Evolutionary conservation across 2,329 filamentous ascomycete species (phyloP), one percentile per base, ranked within the genome.

Genomic region (Alternaria conjuncta): DNA sequence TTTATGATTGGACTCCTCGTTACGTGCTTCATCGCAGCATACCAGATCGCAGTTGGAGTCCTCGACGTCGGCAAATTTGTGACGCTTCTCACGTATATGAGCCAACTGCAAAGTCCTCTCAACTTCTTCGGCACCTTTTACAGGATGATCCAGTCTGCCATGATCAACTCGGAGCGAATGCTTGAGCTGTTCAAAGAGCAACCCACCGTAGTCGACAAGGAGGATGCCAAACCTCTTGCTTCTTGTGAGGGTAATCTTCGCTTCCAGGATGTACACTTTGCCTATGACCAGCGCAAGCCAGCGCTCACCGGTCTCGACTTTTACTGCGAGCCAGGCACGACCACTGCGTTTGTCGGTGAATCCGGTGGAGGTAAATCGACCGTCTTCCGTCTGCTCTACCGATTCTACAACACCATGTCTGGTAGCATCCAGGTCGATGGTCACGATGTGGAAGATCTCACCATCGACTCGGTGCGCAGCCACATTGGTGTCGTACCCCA

Each of bases 321-420:
- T 80, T 90, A 91, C 67, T 97, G 94, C 79, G 83, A 84, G 18
- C 94, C 96, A 2, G 96, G 96, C 56, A 97, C 94, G 1, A 98
- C 94, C 0, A 99, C 95, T 6, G 96, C 96, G 1, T 90, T 99
- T 68, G 96, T 99, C 18, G 96, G 96, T 67, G 95, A 98, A 79
- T 98, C 95, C 30, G 96, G 96, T 49, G 96, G 96, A 63, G 96
- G 96, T 69, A 99, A 99, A 80, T 98, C 95, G 3, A 99, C 96
- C 0, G 88, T 99, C 25, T 97, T 99, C 84, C 91, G 96, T 55
- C 87, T 98, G 53, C 89, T 99, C 78, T 98, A 97, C 85, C 92
- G 96, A 18, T 99, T 97, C 81, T 99, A 98, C 84, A 96, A 97
- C 76, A 88, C 90, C 58, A 86, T 90, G 56, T 87, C 89, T 55